These are phyloP conservation scores for Filosporella fistucella DNA, from an alignment of 495 filamentous ascomycete species.

Conservation along the genomic window DNA sequence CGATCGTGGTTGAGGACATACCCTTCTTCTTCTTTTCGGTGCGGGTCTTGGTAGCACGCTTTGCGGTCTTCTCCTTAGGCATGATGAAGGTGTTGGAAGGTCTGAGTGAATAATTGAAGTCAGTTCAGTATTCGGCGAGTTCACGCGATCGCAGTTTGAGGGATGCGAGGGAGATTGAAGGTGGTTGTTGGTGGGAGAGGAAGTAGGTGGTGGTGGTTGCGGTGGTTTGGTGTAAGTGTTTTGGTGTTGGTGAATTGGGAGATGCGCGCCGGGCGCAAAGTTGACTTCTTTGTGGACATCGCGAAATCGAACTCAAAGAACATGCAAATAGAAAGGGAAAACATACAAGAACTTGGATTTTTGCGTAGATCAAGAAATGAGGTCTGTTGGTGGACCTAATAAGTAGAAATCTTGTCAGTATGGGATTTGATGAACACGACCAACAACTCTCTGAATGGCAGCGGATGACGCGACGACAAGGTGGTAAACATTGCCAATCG, in stretches of 20 bases:
- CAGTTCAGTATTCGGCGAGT: conserved; percentile 28
- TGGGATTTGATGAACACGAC: neutral
- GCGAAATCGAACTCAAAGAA: conserved; percentile 5
- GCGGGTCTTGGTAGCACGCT: conserved; percentile 47
- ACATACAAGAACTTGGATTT: conserved; percentile 14
- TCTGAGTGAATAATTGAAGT: conserved; percentile 37
- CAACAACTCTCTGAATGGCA: conserved; percentile 16
- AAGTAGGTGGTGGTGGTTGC: conserved; percentile 1
- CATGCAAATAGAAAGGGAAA: conserved; percentile 3
- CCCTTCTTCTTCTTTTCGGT: conserved; percentile 78
- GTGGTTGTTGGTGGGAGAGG: neutral
- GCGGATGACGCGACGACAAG: conserved; percentile 13
- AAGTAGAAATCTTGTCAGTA: conserved; percentile 6
- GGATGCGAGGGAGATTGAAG: conserved; percentile 6
- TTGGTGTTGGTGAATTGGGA: neutral
- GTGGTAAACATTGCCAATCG: neutral
- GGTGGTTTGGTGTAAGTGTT: neutral
- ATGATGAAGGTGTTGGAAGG: conserved; percentile 50
- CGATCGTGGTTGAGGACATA: conserved; percentile 39
- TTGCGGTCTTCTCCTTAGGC: conserved; percentile 68
- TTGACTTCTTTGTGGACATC: conserved; percentile 15
- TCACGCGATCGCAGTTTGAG: conserved; percentile 34
- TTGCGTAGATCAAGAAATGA: conserved; percentile 2
- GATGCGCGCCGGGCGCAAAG: conserved; percentile 17
- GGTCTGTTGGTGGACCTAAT: conserved; percentile 12